phyloP scores from a whole-genome alignment of 768 basidiomycete species.

The Coprinopsis sp. region DNA sequence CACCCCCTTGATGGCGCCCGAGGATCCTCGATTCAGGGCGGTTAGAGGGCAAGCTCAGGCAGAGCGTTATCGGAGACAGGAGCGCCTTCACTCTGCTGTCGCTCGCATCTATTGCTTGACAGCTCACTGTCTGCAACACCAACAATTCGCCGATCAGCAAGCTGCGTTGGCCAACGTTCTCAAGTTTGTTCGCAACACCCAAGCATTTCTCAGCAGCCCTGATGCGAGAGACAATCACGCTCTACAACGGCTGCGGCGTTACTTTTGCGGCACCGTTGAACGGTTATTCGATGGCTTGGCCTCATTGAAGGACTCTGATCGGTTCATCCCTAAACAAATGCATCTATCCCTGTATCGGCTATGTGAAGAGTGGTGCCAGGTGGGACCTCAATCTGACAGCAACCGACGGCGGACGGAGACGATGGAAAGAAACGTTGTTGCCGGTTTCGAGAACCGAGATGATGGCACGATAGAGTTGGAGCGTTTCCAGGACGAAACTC shows the following conservation, averaged over 20 bases:
- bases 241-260: conserved; percentile 77
- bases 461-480: conserved; percentile 50
- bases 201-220: conserved; percentile 65
- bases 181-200: conserved; percentile 82
- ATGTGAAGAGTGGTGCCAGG: conserved; percentile 92
- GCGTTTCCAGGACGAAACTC: conserved; percentile 65
- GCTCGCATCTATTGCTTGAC: conserved; percentile 88
- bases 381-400: conserved; percentile 70
- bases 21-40: conserved; percentile 52
- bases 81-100: conserved; percentile 78
- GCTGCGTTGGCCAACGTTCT: conserved; percentile 75
- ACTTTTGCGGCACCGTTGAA: conserved; percentile 88
- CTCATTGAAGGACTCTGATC: conserved; percentile 66
- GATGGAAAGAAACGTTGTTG: conserved; percentile 67
- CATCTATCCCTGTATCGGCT: conserved; percentile 77
- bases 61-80: conserved; percentile 66
- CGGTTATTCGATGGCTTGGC: conserved; percentile 76
- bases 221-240: conserved; percentile 74
- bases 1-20: conserved; percentile 33
- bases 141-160: conserved; percentile 63
- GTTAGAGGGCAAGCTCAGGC: conserved; percentile 32
- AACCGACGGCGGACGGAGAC: conserved; percentile 62
- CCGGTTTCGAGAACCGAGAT: conserved; percentile 49
- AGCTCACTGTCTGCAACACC: conserved; percentile 67
- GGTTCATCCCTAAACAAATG: conserved; percentile 70